Base-by-base conservation (phyloP, 331 rosid species). In the Phaseolus coccineus region DNA sequence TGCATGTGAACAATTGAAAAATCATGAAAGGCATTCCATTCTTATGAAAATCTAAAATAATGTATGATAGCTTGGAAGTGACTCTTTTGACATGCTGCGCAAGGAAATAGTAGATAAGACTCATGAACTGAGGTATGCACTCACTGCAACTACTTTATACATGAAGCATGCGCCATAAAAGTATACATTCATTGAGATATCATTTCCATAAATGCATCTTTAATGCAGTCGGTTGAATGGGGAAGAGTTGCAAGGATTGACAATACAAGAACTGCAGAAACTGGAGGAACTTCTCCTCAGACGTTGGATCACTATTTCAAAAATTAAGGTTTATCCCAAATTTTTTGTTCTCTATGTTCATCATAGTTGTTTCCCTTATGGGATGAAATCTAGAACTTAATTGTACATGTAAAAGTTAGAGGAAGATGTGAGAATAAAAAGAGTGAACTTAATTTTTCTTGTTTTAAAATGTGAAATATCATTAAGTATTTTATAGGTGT, bases 151-250 rank as follows among this genome's bases (percentile, higher is more conserved):
- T 13, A 12, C 53, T 67, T 67, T 42, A 44, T 14, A 6, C 0
- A 50, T 15, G 22, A 50, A 4, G 55, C 10, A 31, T 15, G 5
- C 24, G 33, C 35, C 39, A 8, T 6, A 16, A 14, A 31, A 2
- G 19, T 3, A 50, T 35, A 8, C 44, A 50, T 35, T 5, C 40
- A 27, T 39, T 78, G 35, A 74, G n/a, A 64, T 61, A 4, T 39
- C 10, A 40, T 69, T 44, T 74, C 31, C 39, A 30, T 59, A 28
- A 59, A 61, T 61, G 66, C 30, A 16, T 9, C 16, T 58, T 47
- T 11, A 53, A 71, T 80, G 86, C 76, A 88, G 93, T 83, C 57
- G 13, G 33, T 53, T 91, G 76, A 91, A 67, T 53, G 96, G 90
- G 8, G 1, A 66, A 22, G 72, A 40, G 10, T 22, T 66, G 53